Conservation (phyloP, 106 monocot genomes). For the Platanthera guangdongensis region DNA sequence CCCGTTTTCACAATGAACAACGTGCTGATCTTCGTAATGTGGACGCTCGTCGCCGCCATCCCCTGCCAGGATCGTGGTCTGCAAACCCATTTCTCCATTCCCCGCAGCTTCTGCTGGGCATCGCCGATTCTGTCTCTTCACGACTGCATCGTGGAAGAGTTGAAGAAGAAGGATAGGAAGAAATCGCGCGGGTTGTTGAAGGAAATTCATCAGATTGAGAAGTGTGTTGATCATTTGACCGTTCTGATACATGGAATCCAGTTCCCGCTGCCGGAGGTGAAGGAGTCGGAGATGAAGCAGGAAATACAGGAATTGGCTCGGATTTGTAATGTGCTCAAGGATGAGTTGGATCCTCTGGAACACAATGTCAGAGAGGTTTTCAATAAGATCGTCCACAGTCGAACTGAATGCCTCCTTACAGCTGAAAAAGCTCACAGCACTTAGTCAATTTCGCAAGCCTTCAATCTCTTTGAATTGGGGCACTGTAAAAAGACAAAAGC, state of each 20-base stretch:
- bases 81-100: constrained; percentile 17
- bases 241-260: constrained; percentile 8
- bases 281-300: constrained; percentile 16
- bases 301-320: constrained; percentile 3
- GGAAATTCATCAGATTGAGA: constrained; percentile 25
- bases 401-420: constrained; percentile 13
- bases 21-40: constrained; percentile 18
- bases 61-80: constrained; percentile 27
- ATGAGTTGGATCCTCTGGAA: constrained; percentile 22
- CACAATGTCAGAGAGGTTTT: constrained; percentile 23
- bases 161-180: constrained; percentile 26
- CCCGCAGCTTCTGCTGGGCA: constrained; percentile 18
- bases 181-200: constrained; percentile 13
- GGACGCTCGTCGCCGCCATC: constrained; percentile 20
- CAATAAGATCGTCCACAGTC: constrained; percentile 15
- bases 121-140: constrained; percentile 13
- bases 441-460: background rate
- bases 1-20: constrained; percentile 16
- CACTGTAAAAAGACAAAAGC: too few species aligned
- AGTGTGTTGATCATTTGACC: constrained; percentile 1
- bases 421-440: background rate
- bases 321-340: constrained; percentile 13
- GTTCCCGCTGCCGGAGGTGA: constrained; percentile 13
- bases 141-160: constrained; percentile 19
- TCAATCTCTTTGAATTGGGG: too few species aligned